Evolutionary conservation across 305 asterid genomes (phyloP), one percentile per base, ranked within the genome.

Genomic region (Rubia peregrina): DNA sequence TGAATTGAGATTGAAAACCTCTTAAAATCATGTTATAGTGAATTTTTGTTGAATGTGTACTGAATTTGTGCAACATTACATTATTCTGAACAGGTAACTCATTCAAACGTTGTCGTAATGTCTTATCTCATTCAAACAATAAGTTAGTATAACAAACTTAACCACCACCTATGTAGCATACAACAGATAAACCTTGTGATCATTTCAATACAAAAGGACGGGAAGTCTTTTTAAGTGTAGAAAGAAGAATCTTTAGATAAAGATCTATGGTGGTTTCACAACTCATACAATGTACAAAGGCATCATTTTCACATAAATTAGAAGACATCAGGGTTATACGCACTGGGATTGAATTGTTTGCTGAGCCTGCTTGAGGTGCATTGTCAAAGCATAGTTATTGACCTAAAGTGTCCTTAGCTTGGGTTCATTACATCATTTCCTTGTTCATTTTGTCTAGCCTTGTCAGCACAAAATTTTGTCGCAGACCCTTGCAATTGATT

Each of bases 291-390:
- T 44, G 46, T 59, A 41, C 38, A 61, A 26, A 30, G 6, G 38
- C 14, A 51, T 16, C 57, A 2, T 16, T 16, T 26, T 65, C 30
- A 62, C 78, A 38, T n/a, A 49, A 63, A 6, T 40, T 91, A 92
- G 70, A 92, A 92, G 51, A 90, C 87, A 68, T 92, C 98, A 0
- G 98, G 98, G 81, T 92, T 80, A 70, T 85, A 92, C 82, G 90
- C 42, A 96, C 95, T 11, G 96, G n/a, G 55, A 92, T 80, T 0
- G 91, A 81, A 80, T 75, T 84, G 82, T 78, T 77, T n/a, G 96
- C 75, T 90, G 97, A 73, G 97, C 97, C 81, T 86, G 95, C 85
- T 92, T 90, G 70, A 90, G 93, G 82, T 92, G 98, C 97, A 90
- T 81, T 13, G 93, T 75, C 30, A 92, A 93, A 68, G 97, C 91